Percentiles rank a stretch among this genome's conserved stretches.
Conservation (phyloP, 2,329 filamentous ascomycete species). For the Fusarium agapanthi region DNA sequence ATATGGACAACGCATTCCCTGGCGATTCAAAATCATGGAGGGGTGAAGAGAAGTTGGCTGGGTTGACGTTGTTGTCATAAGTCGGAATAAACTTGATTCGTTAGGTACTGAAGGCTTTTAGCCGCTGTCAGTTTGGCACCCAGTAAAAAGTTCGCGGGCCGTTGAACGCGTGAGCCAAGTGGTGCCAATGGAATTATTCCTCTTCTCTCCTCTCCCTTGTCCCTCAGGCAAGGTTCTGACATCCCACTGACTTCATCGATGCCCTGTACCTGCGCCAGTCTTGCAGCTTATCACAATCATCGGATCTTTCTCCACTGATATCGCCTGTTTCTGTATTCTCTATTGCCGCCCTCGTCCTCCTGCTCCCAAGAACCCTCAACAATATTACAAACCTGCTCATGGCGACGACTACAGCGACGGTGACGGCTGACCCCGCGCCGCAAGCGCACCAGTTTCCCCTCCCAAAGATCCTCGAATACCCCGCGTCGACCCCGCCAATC, state of each 20-base stretch:
- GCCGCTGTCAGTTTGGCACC: slow-evolving; percentile 25
- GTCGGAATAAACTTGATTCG: slow-evolving; percentile 29
- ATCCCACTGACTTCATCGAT: slow-evolving; percentile 32
- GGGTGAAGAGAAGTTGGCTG: slow-evolving; percentile 7
- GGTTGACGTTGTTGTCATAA: slow-evolving; percentile 3
- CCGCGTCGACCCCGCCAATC: slow-evolving; percentile 65
- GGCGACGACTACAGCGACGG: slow-evolving; percentile 26
- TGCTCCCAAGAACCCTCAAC: not conserved
- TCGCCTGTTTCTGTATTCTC: slow-evolving; percentile 3
- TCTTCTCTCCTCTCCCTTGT: not conserved
- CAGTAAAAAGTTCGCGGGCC: slow-evolving; percentile 33
- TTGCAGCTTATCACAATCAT: slow-evolving; percentile 33
- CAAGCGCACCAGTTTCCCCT: slow-evolving; percentile 57
- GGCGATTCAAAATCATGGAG: not conserved
- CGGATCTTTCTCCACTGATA: slow-evolving; percentile 16
- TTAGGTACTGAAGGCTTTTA: not conserved
- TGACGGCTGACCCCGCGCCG: slow-evolving; percentile 28
- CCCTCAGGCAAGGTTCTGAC: slow-evolving; percentile 4
- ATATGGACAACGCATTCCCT: not conserved
- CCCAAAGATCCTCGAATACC: slow-evolving; percentile 71
- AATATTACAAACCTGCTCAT: slow-evolving; percentile 1
- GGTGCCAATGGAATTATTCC: slow-evolving; percentile 30
- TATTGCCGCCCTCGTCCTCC: not conserved
- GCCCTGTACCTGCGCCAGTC: slow-evolving; percentile 37
- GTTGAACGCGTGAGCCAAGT: slow-evolving; percentile 22